Evolutionary conservation across 1,284 basidiomycete species (phyloP), one percentile per base, ranked within the genome.

Genomic region (Chondrostereum purpureum): DNA sequence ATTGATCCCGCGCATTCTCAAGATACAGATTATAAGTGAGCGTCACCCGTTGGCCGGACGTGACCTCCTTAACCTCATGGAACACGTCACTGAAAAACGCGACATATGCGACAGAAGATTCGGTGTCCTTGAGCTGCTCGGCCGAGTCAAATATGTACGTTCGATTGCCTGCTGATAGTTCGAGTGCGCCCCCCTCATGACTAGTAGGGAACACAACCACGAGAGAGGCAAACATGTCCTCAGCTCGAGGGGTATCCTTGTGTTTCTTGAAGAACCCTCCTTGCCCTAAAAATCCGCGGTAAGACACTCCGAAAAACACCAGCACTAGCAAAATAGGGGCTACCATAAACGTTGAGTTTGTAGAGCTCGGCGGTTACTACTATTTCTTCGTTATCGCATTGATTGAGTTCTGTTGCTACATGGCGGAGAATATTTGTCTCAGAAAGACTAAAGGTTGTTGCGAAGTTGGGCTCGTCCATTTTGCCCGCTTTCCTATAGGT

Each of bases 151-250:
- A 64, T 1, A 31, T 46, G 57, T 57, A 65, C 44, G 67, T 62
- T 12, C 59, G 21, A 12, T 43, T 53, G 11, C 50, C 46, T 38
- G 69, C 60, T 22, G 62, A 60, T 3, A 73, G 56, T 13, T 62
- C 31, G 4, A 74, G 58, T 2, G 51, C 46, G 1, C 70, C 71
- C 5, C 72, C 70, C 47, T 65, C 58, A 45, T 75, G 67, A 0
- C 52, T n/a, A 0, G 69, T 69, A 14, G 67, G 68, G 47, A 63
- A 62, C 6, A 70, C 58, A 37, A 73, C 46, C n/a, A 74, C 65
- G 11, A 73, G 66, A 2, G 72, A 73, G n/a, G 65, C 71, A 41
- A 73, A 68, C 69, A 70, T 72, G 12, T 54, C 55, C 13, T 58
- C 49, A 13, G 54, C 51, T 2, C 10, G 27, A 10, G 27, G 37